A percentile compares a stretch with the other conserved stretches of the same genome.
Conservation (phyloP, 352 stramenopile species). For the Phytophthora sansomeana region DNA sequence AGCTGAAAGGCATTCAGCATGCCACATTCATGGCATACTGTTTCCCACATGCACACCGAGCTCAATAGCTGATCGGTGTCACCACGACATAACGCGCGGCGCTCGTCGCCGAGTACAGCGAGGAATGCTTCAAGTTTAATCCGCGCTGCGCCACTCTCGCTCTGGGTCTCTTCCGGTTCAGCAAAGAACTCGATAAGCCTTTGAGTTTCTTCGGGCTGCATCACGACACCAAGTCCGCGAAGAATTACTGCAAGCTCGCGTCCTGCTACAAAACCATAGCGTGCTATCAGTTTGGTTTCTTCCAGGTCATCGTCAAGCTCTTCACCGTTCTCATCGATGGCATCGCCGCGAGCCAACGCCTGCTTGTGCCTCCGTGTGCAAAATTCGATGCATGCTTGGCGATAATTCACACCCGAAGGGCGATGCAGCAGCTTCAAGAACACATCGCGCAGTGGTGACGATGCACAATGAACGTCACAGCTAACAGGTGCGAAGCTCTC, state of each 20-base stretch:
- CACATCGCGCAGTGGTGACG: conserved; percentile 86
- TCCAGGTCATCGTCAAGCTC: conserved; percentile 73
- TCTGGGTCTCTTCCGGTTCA: conserved; percentile 57
- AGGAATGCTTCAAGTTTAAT: conserved; percentile 75
- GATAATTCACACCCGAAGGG: conserved; percentile 86
- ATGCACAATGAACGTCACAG: conserved; percentile 91
- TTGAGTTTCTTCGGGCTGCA: conserved; percentile 82
- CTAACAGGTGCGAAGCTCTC: conserved; percentile 85
- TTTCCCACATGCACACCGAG: conserved; percentile 92
- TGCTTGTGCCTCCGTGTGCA: conserved; percentile 68
- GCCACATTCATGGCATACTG: conserved; percentile 90
- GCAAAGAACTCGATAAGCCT: conserved; percentile 91
- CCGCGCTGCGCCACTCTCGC: conserved; percentile 21
- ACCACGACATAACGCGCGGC: conserved; percentile 65
- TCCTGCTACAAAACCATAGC: conserved; percentile 55
- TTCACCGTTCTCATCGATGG: conserved; percentile 62
- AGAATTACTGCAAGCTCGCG: conserved; percentile 70
- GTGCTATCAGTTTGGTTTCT: conserved; percentile 68
- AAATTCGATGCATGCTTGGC: conserved; percentile 76
- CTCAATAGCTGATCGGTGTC: conserved; percentile 82
- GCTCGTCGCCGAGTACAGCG: conserved; percentile 81
- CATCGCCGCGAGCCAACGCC: conserved; percentile 55
- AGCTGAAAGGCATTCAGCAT: conserved; percentile 93
- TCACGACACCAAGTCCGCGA: conserved; percentile 76
- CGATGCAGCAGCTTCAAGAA: conserved; percentile 93